Conservation (phyloP, 2,329 filamentous ascomycete species). For the Pseudodiploospora longispora region DNA sequence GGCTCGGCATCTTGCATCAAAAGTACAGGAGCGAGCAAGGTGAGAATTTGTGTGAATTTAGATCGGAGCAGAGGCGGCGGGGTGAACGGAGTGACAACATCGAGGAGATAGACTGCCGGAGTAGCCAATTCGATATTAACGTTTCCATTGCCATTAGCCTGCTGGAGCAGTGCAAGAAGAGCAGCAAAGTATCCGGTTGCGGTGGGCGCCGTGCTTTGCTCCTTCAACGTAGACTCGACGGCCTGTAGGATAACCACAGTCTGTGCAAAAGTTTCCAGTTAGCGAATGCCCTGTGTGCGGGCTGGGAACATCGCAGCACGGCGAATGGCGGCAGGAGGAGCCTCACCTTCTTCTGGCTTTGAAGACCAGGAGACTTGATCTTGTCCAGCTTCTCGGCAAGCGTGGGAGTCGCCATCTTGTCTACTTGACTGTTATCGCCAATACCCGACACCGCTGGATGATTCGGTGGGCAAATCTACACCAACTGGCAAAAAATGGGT, state of each 20-base stretch:
- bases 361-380: conserved; percentile 92
- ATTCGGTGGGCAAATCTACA: neutral
- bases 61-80: conserved; percentile 81
- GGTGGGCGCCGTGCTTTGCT: conserved; percentile 75
- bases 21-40: conserved; percentile 75
- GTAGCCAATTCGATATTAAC: conserved; percentile 76
- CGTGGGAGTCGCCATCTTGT: conserved; percentile 41
- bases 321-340: conserved; percentile 8
- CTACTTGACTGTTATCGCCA: conserved; percentile 12
- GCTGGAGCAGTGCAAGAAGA: conserved; percentile 77
- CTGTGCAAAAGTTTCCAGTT: conserved; percentile 30
- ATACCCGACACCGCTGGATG: conserved; percentile 12
- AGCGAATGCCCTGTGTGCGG: too few species aligned
- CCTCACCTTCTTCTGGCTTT: conserved; percentile 85
- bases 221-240: conserved; percentile 85
- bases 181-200: conserved; percentile 93
- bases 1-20: conserved; percentile 76
- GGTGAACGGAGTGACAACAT: conserved; percentile 78
- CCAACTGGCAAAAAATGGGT: neutral
- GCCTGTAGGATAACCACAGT: conserved; percentile 81
- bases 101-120: conserved; percentile 90
- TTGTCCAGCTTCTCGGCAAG: conserved; percentile 90
- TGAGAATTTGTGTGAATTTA: conserved; percentile 91
- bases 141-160: conserved; percentile 60
- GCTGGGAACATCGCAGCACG: conserved; percentile 5